Base-by-base conservation (phyloP, 768 basidiomycete genomes). In the Lactarius hengduanensis region DNA sequence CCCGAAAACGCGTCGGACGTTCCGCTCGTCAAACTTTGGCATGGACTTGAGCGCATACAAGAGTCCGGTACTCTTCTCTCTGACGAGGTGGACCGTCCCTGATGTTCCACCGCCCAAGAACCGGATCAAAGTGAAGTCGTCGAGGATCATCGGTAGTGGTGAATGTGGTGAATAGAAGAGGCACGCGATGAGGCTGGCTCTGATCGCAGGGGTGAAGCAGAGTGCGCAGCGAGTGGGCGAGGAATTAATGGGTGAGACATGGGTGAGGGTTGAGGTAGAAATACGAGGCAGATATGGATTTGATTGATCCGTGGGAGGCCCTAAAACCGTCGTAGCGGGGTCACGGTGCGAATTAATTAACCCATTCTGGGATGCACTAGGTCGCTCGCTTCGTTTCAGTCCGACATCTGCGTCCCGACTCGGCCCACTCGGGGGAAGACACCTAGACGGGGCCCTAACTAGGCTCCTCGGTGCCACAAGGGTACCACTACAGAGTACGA, bases 21-120 rank as follows among this genome's bases (percentile, higher is more conserved):
- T 34, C 43, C 56, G 56, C 22, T 32, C 62, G n/a, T 47, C 56
- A 57, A 22, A 9, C 18, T 63, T 57, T 8, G 32, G 56, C 56
- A 57, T 47, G 6, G 55, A 56, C 30, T 63, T 57, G 32, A 63
- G 62, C 20, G 56, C 41, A 22, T 47, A 63, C 32, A 57, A 16
- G 16, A 57, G 41, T 20, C 43, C 56, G 7, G 56, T 18, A 9
- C 34, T 38, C 43, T 63, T 47, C 41, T 57, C 62, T 47, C 45
- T 36, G 40, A 57, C 56, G 56, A 63, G 62, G 32, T 57, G 56
- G 30, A 63, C 62, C 15, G 56, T 47, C 3, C 62, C 56, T 0
- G 62, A 63, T 1, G 62, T 47, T 20, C 62, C 56, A 18, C 56
- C 22, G 3, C 62, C 56, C 43, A 57, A 28, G 32, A 26, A 57